Conservation (phyloP, 345 rosid genomes). For the Populus alba region DNA sequence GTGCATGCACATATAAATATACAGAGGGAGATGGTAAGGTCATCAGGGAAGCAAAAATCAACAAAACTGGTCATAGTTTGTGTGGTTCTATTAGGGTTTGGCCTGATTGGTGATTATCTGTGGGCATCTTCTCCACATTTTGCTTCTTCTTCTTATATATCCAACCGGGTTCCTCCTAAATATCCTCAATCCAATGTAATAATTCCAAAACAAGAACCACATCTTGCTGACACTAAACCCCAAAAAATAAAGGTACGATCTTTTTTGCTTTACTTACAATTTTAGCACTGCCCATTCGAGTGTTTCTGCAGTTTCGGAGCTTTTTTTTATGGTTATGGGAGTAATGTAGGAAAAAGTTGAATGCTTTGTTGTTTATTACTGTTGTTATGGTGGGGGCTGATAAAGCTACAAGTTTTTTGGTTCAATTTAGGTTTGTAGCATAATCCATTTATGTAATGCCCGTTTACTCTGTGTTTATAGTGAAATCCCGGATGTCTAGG, state of each 20-base stretch:
- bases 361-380: background rate
- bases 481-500: background rate
- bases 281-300: background rate
- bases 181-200: background rate
- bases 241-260: slow-evolving; percentile 1
- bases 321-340: background rate
- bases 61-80: slow-evolving; percentile 42
- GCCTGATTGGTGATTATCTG: slow-evolving; percentile 64
- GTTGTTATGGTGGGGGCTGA: background rate
- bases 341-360: background rate
- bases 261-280: background rate
- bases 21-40: slow-evolving; percentile 40
- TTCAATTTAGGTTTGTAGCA: background rate
- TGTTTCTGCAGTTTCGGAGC: background rate
- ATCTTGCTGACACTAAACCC: background rate
- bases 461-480: no score
- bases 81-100: slow-evolving; percentile 48
- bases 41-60: slow-evolving; percentile 46
- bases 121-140: slow-evolving; percentile 80
- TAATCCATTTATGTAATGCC: no score
- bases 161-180: slow-evolving; percentile 23
- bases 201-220: slow-evolving; percentile 9
- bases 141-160: slow-evolving; percentile 30
- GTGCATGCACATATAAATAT: background rate
- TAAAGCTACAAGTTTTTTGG: background rate